phyloP scores from a whole-genome alignment of 257 asterid genomes.

The Penstemon davidsonii region DNA sequence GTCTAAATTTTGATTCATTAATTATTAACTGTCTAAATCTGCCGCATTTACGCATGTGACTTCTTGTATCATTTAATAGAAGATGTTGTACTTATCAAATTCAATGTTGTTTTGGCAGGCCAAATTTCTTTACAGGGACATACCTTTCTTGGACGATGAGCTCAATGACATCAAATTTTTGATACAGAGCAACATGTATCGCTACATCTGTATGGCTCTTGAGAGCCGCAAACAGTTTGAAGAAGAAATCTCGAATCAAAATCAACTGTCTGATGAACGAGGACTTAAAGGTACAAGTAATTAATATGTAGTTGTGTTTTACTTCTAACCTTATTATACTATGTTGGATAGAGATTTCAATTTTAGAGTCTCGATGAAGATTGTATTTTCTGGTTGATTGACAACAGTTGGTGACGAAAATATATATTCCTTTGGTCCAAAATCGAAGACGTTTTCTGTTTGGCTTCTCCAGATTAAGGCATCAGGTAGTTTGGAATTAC shows the following conservation, averaged over 20 bases:
- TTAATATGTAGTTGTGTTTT: background rate
- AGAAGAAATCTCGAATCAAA: background rate
- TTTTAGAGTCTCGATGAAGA: background rate
- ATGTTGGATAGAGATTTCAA: background rate
- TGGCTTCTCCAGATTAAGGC: conserved; percentile 61
- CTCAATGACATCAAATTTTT: conserved; percentile 44
- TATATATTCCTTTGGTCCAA: conserved; percentile 45
- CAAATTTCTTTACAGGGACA: conserved; percentile 53
- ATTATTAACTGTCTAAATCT: background rate
- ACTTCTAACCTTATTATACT: background rate
- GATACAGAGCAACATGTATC: conserved; percentile 56
- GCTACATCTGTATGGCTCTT: conserved; percentile 49
- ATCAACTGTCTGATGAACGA: background rate
- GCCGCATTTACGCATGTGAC: too few relatives aligned
- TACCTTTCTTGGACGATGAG: conserved; percentile 56
- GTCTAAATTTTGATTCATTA: background rate
- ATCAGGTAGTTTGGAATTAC: conserved; percentile 44
- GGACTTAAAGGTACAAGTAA: background rate
- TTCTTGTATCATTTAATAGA: too few relatives aligned
- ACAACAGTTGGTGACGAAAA: conserved; percentile 40
- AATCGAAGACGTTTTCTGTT: conserved; percentile 50
- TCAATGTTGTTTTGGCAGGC: conserved; percentile 38
- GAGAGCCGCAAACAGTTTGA: conserved; percentile 27
- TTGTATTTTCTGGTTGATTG: conserved; percentile 27
- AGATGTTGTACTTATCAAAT: too few relatives aligned